Evolutionary conservation across 2,329 filamentous ascomycete genomes (phyloP), one percentile per base, ranked within the genome.

Genomic region (Aspergillus transmontanensis): DNA sequence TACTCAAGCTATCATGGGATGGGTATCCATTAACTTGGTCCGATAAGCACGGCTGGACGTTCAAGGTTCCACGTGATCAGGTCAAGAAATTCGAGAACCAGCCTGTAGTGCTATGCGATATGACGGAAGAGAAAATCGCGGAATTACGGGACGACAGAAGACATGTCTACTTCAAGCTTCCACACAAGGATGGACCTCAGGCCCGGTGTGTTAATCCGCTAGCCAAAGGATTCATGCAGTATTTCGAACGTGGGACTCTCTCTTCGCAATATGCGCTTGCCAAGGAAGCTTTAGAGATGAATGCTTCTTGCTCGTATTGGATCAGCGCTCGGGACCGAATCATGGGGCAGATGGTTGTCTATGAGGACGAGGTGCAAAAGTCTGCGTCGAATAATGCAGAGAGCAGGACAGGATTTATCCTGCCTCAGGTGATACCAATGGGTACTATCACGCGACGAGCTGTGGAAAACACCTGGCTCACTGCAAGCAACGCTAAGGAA

Each of bases 291-390:
- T 82, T 99, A 50, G 91, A 98, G 71, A 99, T 99, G 95, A 99
- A 99, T 71, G 93, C 95, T 0, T 97, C 93, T 0, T 99, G 96
- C 75, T 98, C 94, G 0, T 99, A 99, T 78, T 99, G 96, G 95
- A 98, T 99, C 71, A 97, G 93, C 72, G 94, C 95, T 19, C 87
- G 95, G 65, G 93, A 97, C 73, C 85, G 95, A 57, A 99, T 99
- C 78, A 94, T 83, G 84, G 91, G 90, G n/a, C 95, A 99, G 73
- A 92, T 98, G 85, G 94, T 96, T 2, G 91, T 99, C 1, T 97
- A 96, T 74, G 85, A 93, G 63, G 83, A 89, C 39, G 89, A 96
- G 66, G 66, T 80, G 55, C 65, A 69, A 57, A 65, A 72, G 7
- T 51, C 61, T 69, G 10, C 58, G 61, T 3, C 63, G 66, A 58